Evolutionary conservation across 768 basidiomycete genomes (phyloP), one percentile per base, ranked within the genome.

Genomic region (Trametes coccinea): DNA sequence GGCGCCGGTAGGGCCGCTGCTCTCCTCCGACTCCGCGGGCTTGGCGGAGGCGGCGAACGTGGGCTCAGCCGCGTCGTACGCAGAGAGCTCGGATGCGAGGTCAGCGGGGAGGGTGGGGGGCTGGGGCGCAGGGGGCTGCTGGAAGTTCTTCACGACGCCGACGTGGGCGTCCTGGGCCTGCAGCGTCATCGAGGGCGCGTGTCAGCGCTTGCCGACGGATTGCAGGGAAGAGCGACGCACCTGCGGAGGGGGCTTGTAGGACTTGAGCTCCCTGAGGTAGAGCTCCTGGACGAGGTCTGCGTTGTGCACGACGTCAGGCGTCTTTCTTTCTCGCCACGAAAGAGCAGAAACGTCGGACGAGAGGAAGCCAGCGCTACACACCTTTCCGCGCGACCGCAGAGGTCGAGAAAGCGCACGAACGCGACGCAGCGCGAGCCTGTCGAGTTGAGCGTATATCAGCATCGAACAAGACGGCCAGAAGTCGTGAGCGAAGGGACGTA

Each of bases 101-200:
- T 95, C 89, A 51, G 80, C 73, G 53, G 95, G 93, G 50, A 97
- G 80, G 13, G 82, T 73, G 10, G 96, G 95, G 2, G 86, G 75
- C 60, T 85, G 80, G 53, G 96, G 97, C 29, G 84, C 71, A 14
- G 87, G 74, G 0, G 96, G 96, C 29, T 86, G 74, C 34, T 85
- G 73, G 83, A 89, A 96, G 53, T 83, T 72, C 78, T 96, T 97
- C 62, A 98, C 95, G 59, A 75, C 79, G 58, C 92, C 92, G 68
- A 93, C 86, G 74, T 94, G 92, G 55, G 94, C 94, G 74, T 97
- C 92, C 75, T 92, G 87, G 64, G 89, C 85, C 95, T 98, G 68
- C 49, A 52, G 51, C 33, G 45, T 31, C 57, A 37, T 52, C 40
- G 27, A 9, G 13, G 30, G 37, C 31, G 41, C 39, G 41, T 30